These are phyloP conservation scores for Boehmeria nivea DNA, from an alignment of 306 rosid species.

Conservation along the genomic window DNA sequence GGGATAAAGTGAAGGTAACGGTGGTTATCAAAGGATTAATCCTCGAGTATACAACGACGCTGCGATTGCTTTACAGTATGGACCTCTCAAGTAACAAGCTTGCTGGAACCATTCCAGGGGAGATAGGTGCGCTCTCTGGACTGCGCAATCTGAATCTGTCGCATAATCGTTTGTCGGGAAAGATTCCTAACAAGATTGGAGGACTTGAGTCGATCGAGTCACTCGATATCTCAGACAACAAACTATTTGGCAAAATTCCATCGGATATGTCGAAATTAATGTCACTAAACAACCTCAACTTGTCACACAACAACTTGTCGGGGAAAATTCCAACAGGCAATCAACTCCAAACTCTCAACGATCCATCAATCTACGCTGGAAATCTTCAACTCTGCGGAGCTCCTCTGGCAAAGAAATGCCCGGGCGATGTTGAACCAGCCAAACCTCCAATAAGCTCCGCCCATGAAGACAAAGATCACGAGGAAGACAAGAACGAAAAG, in stretches of 20 bases:
- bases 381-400: slow-evolving; percentile 11
- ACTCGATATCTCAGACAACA: slow-evolving; percentile 10
- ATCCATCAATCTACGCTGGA: slow-evolving; percentile 4
- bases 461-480: not conserved
- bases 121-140: not conserved
- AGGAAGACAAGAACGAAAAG: not conserved
- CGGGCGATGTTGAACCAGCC: not conserved
- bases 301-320: slow-evolving; percentile 14
- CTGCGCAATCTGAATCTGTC: slow-evolving; percentile 17
- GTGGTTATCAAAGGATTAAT: not conserved
- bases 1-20: not conserved
- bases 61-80: not conserved
- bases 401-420: slow-evolving; percentile 8
- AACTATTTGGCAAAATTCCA: slow-evolving; percentile 8
- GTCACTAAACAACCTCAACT: not conserved
- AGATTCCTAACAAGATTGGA: slow-evolving; percentile 3
- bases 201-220: slow-evolving; percentile 7
- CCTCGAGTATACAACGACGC: slow-evolving; percentile 5
- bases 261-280: not conserved
- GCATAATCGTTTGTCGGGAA: not conserved
- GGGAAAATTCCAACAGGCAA: slow-evolving; percentile 10
- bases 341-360: slow-evolving; percentile 16
- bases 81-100: not conserved
- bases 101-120: slow-evolving; percentile 3
- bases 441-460: too few relatives aligned